Base-by-base conservation (phyloP, 306 rosid species). In the Coriaria nepalensis region DNA sequence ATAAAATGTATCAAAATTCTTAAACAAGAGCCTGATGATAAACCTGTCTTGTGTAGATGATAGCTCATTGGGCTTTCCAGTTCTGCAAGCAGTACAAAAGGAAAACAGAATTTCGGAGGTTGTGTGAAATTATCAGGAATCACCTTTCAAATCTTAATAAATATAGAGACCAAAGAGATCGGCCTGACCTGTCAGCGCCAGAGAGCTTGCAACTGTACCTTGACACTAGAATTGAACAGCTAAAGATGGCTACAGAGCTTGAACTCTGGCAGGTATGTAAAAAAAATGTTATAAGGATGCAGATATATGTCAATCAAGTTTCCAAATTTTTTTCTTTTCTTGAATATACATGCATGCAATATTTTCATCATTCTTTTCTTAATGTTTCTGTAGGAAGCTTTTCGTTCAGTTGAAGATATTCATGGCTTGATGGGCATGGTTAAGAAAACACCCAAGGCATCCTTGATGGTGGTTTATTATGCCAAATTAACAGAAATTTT, bases 41-140 rank as follows among this genome's bases (percentile, higher is more conserved):
- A 2, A 8, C 32, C 10, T 33, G 45, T 57, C 47, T 37, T 60
- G 13, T 65, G 70, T 72, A 92, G 98, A 92, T 92, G 98, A 92
- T 96, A 34, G 98, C 98, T 9, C 98, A 92, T 61, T 83, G 98
- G 52, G 94, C 98, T 49, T 92, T 92, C 69, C 98, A 92, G 73
- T 92, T 92, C 70, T 92, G 98, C 70, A 92, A 92, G 77, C 94
- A 79, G 53, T 92, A 92, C 40, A 92, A 92, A 55, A 67, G 98
- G 49, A 80, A 93, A 8, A 92, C 98, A 5, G 98, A 92, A 62
- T 92, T 92, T 49, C 87, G 96, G 33, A 79, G 96, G 58, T 69
- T 85, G 2, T 92, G 98, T 55, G 98, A 92, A 71, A 92, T 85
- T 61, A 92, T 92, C 35, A 68, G 98, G 60, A 85, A 85, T 49